Evolutionary conservation across 2,329 filamentous ascomycete species (phyloP), one percentile per base, ranked within the genome.

Genomic region (Trichoderma simmonsii): DNA sequence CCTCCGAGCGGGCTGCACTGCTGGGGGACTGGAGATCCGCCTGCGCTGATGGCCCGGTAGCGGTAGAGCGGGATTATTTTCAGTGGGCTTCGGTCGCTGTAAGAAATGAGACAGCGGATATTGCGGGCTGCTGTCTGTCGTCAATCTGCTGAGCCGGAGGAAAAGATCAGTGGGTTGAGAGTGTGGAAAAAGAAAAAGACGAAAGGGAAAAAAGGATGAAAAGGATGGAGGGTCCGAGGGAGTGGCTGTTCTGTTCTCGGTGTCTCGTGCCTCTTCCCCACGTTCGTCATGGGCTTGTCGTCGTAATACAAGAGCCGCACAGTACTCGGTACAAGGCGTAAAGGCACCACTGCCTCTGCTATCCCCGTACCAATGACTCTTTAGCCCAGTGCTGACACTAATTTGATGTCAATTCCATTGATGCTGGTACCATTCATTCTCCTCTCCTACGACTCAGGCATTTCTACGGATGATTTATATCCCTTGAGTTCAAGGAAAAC

Each of bases 241-340:
- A 67, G 39, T 30, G 51, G 64, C 21, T 61, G 54, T n/a, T 68
- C 21, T 61, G 54, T n/a, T 68, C 56, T 43, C 30, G 64, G 64
- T 68, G 65, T 59, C 65, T 68, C 65, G 43, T 68, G 36, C 67
- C 60, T 54, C 66, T 70, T 70, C 67, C 67, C 67, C 57, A 63
- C 67, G 67, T 70, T 48, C n/a, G 67, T 39, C 67, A 51, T 48
- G 56, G 54, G 32, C 64, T 59, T 28, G 34, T 15, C 54, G 26
- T 60, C 65, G 65, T 68, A 68, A 68, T 59, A 36, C 64, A 39
- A 39, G 21, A n/a, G 18, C 11, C 32, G 51, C 32, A 36, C 34
- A n/a, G 65, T 68, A 68, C 54, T 32, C 34, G 28, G 18, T 68
- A 68, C 65, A 11, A 32, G n/a, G 30, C 11, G 5, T 21, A 67